Conservation (phyloP, 1,139 yeast genomes). For the Yamadazyma atmosphaerica region DNA sequence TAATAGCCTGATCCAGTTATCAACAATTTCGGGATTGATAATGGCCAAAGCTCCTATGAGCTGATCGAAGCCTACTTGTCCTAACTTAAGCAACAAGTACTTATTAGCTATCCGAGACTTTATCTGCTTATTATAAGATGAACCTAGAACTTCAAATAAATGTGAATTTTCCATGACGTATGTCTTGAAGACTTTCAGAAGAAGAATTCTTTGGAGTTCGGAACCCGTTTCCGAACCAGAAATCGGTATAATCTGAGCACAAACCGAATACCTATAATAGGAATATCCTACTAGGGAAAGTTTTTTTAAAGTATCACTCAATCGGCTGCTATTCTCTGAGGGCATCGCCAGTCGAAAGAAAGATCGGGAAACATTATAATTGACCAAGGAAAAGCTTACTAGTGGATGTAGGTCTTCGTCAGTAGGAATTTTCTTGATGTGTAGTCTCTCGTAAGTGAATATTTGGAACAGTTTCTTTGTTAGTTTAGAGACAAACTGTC, state of each 20-base stretch:
- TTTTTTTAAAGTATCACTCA: constrained; percentile 3
- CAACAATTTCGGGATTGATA: constrained; percentile 2
- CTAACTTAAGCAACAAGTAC: constrained; percentile 10
- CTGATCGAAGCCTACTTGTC: constrained; percentile 14
- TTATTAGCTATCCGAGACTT: constrained; percentile 5
- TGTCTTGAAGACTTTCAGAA: constrained; percentile 11
- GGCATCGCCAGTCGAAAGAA: constrained; percentile 4
- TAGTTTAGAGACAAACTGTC: neutral
- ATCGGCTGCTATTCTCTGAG: neutral
- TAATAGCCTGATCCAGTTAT: constrained; percentile 4
- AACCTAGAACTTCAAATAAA: constrained; percentile 2
- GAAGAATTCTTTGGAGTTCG: constrained; percentile 2
- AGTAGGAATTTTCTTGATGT: too few relatives aligned
- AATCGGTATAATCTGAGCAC: neutral
- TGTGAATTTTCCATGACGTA: constrained; percentile 6
- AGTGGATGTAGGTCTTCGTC: neutral
- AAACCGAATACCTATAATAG: constrained; percentile 4
- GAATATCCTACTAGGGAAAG: constrained; percentile 9
- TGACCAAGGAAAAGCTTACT: constrained; percentile 1
- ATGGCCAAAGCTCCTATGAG: constrained; percentile 8
- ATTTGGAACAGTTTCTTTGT: neutral
- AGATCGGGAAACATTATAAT: constrained; percentile 4
- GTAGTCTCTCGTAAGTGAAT: neutral
- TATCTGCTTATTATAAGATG: constrained; percentile 4
- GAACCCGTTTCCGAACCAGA: neutral